Evolutionary conservation across 306 rosid genomes (phyloP).

Genomic region (Cicer pinnatifidum): DNA sequence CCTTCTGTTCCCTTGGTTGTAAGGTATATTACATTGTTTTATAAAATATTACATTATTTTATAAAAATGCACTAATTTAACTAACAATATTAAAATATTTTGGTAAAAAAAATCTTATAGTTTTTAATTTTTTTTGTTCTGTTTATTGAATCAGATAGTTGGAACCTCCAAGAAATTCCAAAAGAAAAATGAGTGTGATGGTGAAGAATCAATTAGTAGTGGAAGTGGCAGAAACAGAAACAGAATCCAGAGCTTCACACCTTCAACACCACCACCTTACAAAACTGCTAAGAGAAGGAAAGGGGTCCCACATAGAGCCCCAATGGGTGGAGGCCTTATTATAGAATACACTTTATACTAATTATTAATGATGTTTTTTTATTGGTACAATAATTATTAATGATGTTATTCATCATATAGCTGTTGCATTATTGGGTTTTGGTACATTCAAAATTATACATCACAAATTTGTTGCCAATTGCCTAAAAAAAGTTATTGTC

Average conservation of each 20-base stretch:
- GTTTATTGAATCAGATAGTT: slow-evolving; percentile 45
- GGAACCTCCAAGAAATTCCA: slow-evolving; percentile 58
- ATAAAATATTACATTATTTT: too few relatives aligned
- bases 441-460: too few relatives aligned
- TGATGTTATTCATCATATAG: too few relatives aligned
- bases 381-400: too few relatives aligned
- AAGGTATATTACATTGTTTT: slow-evolving; percentile 46
- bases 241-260: slow-evolving; percentile 58
- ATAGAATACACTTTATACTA: slow-evolving; percentile 48
- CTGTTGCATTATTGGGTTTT: too few relatives aligned
- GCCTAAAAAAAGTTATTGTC: too few relatives aligned
- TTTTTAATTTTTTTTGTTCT: not conserved
- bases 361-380: not conserved
- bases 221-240: slow-evolving; percentile 38
- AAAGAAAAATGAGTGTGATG: slow-evolving; percentile 53
- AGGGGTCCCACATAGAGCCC: slow-evolving; percentile 65
- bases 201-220: slow-evolving; percentile 51
- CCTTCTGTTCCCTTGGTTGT: slow-evolving; percentile 74
- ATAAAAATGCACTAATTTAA: too few relatives aligned
- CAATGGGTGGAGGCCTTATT: slow-evolving; percentile 62
- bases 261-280: slow-evolving; percentile 63
- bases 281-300: slow-evolving; percentile 60
- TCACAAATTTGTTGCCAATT: too few relatives aligned
- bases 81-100: too few relatives aligned
- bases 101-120: too few relatives aligned